phyloP scores from a whole-genome alignment of 2,329 filamentous ascomycete genomes.

The Fusarium sp. region DNA sequence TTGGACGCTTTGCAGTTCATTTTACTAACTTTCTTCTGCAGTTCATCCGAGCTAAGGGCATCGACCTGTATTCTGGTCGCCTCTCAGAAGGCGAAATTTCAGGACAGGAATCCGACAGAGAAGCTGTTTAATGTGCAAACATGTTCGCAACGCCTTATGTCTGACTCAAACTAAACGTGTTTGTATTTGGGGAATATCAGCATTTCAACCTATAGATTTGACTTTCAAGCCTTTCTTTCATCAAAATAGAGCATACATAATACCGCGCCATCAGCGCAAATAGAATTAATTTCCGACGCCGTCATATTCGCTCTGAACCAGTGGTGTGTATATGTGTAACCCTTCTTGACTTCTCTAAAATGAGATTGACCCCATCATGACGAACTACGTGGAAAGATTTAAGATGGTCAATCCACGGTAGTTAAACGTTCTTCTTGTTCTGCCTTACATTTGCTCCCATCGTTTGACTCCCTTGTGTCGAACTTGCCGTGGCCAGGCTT shows the following conservation, averaged over 20 bases:
- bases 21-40: conserved; percentile 2
- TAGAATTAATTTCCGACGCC: background rate
- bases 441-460: no score
- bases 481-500: no score
- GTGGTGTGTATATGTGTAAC: no score
- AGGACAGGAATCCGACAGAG: conserved; percentile 1
- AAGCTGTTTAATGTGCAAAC: background rate
- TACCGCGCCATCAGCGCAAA: background rate
- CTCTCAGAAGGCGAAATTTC: conserved; percentile 22
- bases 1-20: background rate
- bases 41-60: conserved; percentile 59
- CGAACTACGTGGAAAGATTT: no score
- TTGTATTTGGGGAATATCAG: background rate
- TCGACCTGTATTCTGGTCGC: conserved; percentile 61
- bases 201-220: background rate
- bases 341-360: no score
- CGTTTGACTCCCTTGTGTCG: no score
- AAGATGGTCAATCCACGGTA: no score
- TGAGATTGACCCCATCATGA: no score
- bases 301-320: no score
- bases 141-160: background rate
- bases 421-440: no score
- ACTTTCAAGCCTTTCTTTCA: background rate
- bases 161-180: background rate
- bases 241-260: background rate